Evolutionary conservation across 2,329 filamentous ascomycete species (phyloP).

Genomic region (Ceratocystis albifundus): DNA sequence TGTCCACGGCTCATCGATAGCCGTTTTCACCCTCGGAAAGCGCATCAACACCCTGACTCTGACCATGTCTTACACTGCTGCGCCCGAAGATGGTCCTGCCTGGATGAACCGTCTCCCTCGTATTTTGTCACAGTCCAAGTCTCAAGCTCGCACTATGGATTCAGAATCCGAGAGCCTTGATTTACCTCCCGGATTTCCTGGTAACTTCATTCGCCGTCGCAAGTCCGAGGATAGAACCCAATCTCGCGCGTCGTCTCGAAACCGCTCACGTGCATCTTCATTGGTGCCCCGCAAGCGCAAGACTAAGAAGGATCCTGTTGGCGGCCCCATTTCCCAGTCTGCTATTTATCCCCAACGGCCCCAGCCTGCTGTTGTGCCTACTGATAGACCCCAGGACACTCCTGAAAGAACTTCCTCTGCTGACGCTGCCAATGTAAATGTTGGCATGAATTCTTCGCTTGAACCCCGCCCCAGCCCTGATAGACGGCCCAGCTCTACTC

Average conservation of each 20-base stretch:
- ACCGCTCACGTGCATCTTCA: constrained; percentile 23
- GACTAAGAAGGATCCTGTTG: constrained; percentile 54
- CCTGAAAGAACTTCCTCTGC: constrained; percentile 14
- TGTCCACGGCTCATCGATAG: constrained; percentile 94
- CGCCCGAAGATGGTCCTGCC: constrained; percentile 72
- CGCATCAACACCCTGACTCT: constrained; percentile 93
- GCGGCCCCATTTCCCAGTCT: constrained; percentile 79
- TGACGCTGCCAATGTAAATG: constrained; percentile 13
- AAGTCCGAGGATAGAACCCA: constrained; percentile 18
- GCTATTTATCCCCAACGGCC: constrained; percentile 60
- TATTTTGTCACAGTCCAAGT: constrained; percentile 56
- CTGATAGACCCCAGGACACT: constrained; percentile 6
- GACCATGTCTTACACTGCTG: constrained; percentile 91
- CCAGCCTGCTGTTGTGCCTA: constrained; percentile 7
- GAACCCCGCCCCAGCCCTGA: background rate
- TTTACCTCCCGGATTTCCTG: constrained; percentile 57
- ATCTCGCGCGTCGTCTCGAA: constrained; percentile 20
- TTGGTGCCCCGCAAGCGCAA: constrained; percentile 50
- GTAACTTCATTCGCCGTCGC: constrained; percentile 65
- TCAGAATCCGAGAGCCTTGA: constrained; percentile 52
- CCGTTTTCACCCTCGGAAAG: constrained; percentile 94
- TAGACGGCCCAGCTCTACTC: constrained; percentile 26
- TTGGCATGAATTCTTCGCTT: background rate
- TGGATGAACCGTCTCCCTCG: constrained; percentile 92
- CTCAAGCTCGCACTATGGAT: constrained; percentile 76